These are phyloP conservation scores for Chlamydomonas sphaeroides DNA, from an alignment of 139 green algal genomes.

Conservation along the genomic window DNA sequence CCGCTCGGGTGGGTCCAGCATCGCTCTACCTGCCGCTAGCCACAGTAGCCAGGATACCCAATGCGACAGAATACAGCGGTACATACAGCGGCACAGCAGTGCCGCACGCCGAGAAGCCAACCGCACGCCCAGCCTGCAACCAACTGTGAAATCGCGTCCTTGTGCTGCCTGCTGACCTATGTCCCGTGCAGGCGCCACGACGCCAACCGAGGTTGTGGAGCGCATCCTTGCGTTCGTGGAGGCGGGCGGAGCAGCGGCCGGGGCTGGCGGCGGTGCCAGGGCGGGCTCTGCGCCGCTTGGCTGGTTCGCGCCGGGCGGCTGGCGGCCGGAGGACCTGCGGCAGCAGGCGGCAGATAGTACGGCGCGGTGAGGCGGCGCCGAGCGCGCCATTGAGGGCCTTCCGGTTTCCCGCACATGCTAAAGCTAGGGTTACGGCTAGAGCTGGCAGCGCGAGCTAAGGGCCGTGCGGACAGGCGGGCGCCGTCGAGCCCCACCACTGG, in stretches of 20 bases:
- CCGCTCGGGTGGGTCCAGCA: slow-evolving; percentile 12
- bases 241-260: slow-evolving; percentile 36
- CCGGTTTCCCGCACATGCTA: too few species aligned
- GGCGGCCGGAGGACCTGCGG: background rate
- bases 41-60: background rate
- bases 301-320: background rate
- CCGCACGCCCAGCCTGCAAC: too few species aligned
- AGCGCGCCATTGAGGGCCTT: too few species aligned
- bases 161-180: background rate
- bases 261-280: slow-evolving; percentile 25
- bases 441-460: too few species aligned
- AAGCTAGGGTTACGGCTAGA: too few species aligned
- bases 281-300: slow-evolving; percentile 33
- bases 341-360: slow-evolving; percentile 14
- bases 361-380: background rate
- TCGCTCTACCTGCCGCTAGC: background rate
- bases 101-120: too few species aligned
- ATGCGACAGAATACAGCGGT: background rate
- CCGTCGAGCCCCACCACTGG: too few species aligned
- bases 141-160: too few species aligned
- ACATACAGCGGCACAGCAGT: background rate
- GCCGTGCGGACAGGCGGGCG: background rate
- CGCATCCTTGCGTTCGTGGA: slow-evolving; percentile 47
- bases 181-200: slow-evolving; percentile 32
- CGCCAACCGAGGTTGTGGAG: slow-evolving; percentile 64